Evolutionary conservation across 106 monocot genomes (phyloP), one percentile per base, ranked within the genome.

Genomic region (Agapanthus africanus): DNA sequence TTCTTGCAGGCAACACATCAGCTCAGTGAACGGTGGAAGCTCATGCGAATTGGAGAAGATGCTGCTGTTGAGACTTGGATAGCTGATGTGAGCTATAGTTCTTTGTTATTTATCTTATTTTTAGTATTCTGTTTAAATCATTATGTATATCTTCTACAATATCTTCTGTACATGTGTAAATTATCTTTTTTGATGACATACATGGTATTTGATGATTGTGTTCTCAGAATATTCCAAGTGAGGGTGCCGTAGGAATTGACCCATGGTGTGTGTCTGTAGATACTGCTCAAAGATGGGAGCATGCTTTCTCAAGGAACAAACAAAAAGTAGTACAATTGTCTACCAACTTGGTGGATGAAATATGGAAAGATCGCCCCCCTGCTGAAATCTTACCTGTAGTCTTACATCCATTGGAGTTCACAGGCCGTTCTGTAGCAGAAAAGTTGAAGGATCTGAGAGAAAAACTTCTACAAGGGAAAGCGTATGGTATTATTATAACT

Each of bases 181-280:
- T 30, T 59, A 32, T 32, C 3, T 10, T 30, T 59, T n/a, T n/a
- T n/a, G n/a, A n/a, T n/a, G n/a, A n/a, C n/a, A n/a, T n/a, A n/a
- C n/a, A n/a, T n/a, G n/a, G n/a, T 5, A 66, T 59, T 61, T 66
- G 57, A 40, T 63, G 31, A n/a, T 57, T 66, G 15, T 70, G 40
- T 63, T 56, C 32, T 36, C 77, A 97, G 97, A 91, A 91, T 82
- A 77, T 97, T 54, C 82, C 80, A 52, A 70, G 49, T 23, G 84
- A 82, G 71, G 86, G 88, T 71, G 77, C 81, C 40, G 67, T 91
- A 35, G 95, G 95, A 73, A 70, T 87, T 18, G 86, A 97, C 65
- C 88, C 95, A 35, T 97, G 95, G 95, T 97, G 95, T 70, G 71
- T 97, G 22, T 97, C 95, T 72, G 88, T 91, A 28, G 86, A 97